Evolutionary conservation across 257 asterid species (phyloP).

Genomic region (Lycium barbarum): DNA sequence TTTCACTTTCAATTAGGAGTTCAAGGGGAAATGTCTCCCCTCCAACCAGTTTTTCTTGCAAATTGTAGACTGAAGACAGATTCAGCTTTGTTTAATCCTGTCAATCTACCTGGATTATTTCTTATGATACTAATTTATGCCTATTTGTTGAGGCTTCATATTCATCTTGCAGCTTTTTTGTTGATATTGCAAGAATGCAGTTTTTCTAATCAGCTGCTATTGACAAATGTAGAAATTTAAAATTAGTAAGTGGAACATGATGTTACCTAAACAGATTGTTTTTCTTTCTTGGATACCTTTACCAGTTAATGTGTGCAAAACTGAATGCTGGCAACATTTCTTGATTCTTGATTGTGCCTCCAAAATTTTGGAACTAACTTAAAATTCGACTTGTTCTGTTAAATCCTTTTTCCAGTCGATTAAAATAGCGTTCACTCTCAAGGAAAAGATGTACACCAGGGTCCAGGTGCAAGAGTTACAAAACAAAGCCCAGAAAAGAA

Average conservation of each 20-base stretch:
- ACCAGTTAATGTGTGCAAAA: not conserved
- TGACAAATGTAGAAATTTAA: constrained; percentile 4
- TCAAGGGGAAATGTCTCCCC: constrained; percentile 36
- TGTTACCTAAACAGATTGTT: not conserved
- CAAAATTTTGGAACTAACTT: no score
- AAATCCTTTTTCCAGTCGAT: no score
- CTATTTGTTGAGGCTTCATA: not conserved
- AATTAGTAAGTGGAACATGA: not conserved
- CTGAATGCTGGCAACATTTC: not conserved
- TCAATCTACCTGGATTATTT: not conserved
- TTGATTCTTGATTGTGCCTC: not conserved
- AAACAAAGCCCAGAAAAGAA: no score
- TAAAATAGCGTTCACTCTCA: no score
- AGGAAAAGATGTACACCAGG: no score
- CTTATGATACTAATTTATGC: not conserved
- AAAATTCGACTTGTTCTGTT: no score
- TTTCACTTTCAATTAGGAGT: constrained; percentile 18
- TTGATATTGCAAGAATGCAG: not conserved
- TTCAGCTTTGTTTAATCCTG: not conserved
- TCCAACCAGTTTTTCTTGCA: constrained; percentile 26
- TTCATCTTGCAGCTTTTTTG: not conserved
- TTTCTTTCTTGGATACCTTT: not conserved
- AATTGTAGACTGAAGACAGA: not conserved
- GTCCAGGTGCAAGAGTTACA: no score
- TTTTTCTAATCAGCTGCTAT: not conserved